Evolutionary conservation across 2,329 filamentous ascomycete genomes (phyloP).

Genomic region (Grosmannia huntii): DNA sequence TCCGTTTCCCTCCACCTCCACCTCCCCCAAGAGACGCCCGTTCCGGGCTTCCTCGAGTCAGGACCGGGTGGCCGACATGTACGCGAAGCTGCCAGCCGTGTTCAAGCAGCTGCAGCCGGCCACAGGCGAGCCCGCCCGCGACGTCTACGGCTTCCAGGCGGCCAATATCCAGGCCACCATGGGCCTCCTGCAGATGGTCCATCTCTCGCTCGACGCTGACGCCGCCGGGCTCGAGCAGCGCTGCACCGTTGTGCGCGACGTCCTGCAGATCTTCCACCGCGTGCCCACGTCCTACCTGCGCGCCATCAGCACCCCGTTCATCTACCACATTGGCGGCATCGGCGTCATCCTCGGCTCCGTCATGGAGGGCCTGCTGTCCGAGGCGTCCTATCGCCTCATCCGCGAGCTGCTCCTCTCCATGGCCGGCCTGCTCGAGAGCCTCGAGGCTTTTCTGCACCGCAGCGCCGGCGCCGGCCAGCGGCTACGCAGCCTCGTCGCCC

Average conservation of each 20-base stretch:
- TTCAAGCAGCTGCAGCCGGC: conserved; percentile 17
- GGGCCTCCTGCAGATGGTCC: conserved; percentile 20
- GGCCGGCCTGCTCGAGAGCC: conserved; percentile 17
- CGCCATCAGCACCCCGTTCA: conserved; percentile 20
- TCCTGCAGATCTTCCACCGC: conserved; percentile 17
- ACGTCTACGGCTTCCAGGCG: conserved; percentile 22
- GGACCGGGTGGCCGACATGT: conserved; percentile 15
- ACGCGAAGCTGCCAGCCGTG: conserved; percentile 15
- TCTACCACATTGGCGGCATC: conserved; percentile 21
- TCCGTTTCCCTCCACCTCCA: background rate
- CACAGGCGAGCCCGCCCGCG: conserved; percentile 16
- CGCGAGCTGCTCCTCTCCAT: conserved; percentile 19
- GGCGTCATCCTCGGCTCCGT: conserved; percentile 22
- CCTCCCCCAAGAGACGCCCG: background rate
- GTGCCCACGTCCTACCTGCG: conserved; percentile 17
- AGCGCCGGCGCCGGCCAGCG: conserved; percentile 9
- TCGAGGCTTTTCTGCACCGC: conserved; percentile 9
- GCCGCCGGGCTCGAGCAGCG: conserved; percentile 16
- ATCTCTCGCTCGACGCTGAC: conserved; percentile 16
- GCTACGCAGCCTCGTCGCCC: conserved; percentile 7
- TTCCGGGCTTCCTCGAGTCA: conserved; percentile 8
- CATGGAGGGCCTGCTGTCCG: conserved; percentile 19
- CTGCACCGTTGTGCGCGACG: conserved; percentile 19
- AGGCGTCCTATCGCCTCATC: conserved; percentile 16
- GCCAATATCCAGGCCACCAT: conserved; percentile 24